Evolutionary conservation across 495 filamentous ascomycete genomes (phyloP), one percentile per base, ranked within the genome.

Genomic region (Massariosphaeria phaeospora): DNA sequence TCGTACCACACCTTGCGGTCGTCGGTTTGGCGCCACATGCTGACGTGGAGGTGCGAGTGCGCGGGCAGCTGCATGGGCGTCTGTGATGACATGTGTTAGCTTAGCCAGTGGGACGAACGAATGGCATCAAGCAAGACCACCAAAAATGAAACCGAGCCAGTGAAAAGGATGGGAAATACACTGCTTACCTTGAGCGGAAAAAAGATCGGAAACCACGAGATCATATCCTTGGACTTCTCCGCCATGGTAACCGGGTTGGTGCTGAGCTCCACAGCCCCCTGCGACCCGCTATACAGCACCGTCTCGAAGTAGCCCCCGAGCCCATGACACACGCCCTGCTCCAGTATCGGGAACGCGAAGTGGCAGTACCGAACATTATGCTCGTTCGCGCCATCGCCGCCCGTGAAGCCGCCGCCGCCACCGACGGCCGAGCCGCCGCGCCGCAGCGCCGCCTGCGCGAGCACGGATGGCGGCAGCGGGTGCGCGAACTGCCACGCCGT

Each of bases 1-100:
- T 99, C 91, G 68, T 99, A 99, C 94, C 93, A 99, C 11, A 97
- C 91, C 72, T 90, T 95, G 17, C 86, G 79, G 63, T 95, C 88
- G 67, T 97, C 91, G 6, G 93, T 96, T 69, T 91, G 86, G 55
- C 93, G 80, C 82, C 88, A 96, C 78, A 99, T 96, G 62, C 82
- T 89, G 11, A 95, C 81, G 34, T 94, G 85, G 10, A 99, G 74
- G 66, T 91, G 88, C 18, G 84, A 81, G 53, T 86, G 79, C 57
- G 88, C 84, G 1, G 94, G 91, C 52, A 94, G 79, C 67, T 93
- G 90, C 20, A 99, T 73, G 6, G 93, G 91, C 59, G 83, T 82
- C 91, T 96, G 44, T 10, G 36, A 20, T 36, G 30, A 20, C 34
- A 21, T 40, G 20, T 21, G 18, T 55, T 56, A 29, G 41, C 66